Conservation (phyloP, 192 early-diverging fungal genomes). For the Linderina pennispora region DNA sequence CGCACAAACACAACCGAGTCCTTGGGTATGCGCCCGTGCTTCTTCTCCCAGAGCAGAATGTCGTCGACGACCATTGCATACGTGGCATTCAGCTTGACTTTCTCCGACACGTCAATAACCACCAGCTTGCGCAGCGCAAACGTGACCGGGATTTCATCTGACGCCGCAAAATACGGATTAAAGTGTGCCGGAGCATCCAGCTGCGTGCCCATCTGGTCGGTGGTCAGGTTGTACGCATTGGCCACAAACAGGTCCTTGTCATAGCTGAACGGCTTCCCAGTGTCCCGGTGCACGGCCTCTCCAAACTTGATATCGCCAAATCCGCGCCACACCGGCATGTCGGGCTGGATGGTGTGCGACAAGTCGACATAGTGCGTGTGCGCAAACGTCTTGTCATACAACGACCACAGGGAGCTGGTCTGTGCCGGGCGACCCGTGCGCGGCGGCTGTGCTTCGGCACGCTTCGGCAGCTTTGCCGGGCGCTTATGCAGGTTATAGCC, state of each 20-base stretch:
- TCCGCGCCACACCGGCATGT: constrained; percentile 50
- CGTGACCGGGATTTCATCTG: constrained; percentile 47
- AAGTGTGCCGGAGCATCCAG: constrained; percentile 49
- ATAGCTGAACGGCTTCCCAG: constrained; percentile 37
- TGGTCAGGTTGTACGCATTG: constrained; percentile 44
- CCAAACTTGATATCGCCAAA: constrained; percentile 47
- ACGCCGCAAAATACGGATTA: constrained; percentile 33
- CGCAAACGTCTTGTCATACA: constrained; percentile 22
- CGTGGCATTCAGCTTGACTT: constrained; percentile 26
- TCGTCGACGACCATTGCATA: constrained; percentile 34
- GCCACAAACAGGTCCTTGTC: constrained; percentile 41
- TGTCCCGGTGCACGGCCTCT: constrained; percentile 30
- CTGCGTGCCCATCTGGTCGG: constrained; percentile 51
- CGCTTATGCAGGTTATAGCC: too few relatives aligned
- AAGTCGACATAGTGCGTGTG: constrained; percentile 43
- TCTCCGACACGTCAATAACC: constrained; percentile 44
- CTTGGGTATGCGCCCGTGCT: constrained; percentile 32
- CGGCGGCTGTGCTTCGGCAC: too few relatives aligned
- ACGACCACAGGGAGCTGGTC: constrained; percentile 12
- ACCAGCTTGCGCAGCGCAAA: constrained; percentile 47
- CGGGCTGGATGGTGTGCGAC: constrained; percentile 46
- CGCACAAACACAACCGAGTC: constrained; percentile 48
- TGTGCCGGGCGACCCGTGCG: too few relatives aligned
- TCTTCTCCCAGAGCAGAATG: constrained; percentile 31
- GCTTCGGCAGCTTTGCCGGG: too few relatives aligned